Conservation (phyloP, 345 rosid genomes). For the Eucalyptus viminalis region DNA sequence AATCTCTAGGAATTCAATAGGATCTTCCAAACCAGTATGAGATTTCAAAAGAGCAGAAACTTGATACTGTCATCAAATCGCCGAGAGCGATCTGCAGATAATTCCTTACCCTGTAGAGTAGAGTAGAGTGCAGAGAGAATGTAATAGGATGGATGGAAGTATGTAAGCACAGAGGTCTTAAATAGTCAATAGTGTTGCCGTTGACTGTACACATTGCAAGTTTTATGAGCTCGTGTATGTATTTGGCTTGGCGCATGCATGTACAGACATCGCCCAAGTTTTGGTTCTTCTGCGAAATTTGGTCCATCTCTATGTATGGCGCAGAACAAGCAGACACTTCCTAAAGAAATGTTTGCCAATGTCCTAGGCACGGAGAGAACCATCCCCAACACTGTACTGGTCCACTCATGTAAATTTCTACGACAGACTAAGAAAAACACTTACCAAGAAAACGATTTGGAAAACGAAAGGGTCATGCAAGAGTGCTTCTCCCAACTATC, state of each 20-base stretch:
- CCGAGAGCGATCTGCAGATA: not conserved
- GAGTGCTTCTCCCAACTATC: not conserved
- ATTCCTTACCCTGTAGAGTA: not conserved
- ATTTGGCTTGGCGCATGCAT: not conserved
- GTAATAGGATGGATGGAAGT: not conserved
- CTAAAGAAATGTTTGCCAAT: not conserved
- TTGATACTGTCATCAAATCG: not conserved
- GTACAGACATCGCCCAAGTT: not conserved
- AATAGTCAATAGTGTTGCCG: not conserved
- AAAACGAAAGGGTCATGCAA: not conserved
- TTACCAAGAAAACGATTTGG: not conserved
- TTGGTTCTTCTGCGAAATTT: not conserved
- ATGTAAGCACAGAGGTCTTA: not conserved
- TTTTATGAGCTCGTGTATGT: not conserved
- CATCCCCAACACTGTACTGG: not conserved
- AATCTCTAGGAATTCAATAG: constrained; percentile 83
- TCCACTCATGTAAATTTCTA: not conserved
- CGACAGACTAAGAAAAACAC: not conserved
- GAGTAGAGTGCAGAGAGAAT: not conserved
- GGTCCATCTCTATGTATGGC: not conserved
- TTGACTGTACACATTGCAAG: not conserved
- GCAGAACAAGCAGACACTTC: not conserved
- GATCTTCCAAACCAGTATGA: not conserved
- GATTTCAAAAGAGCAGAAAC: not conserved
- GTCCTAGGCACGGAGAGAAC: not conserved